Evolutionary conservation across 2,329 filamentous ascomycete genomes (phyloP).

Genomic region (Paraphoma chrysanthemicola): DNA sequence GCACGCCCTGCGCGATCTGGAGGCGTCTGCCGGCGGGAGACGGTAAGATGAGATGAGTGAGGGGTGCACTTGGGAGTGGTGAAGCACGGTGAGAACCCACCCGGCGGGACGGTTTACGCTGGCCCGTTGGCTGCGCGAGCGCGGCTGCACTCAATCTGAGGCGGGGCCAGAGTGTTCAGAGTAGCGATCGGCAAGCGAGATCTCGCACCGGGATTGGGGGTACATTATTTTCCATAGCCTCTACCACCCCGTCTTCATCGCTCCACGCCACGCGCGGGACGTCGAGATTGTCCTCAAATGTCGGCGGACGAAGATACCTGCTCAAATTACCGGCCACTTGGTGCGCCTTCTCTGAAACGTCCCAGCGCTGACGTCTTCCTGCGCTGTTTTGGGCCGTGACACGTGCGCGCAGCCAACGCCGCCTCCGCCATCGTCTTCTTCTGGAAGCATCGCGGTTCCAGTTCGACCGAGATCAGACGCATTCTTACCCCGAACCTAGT

Average conservation of each 20-base stretch:
- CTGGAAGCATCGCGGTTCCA: no score
- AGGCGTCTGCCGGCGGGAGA: neutral
- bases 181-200: slow-evolving; percentile 13
- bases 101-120: slow-evolving; percentile 2
- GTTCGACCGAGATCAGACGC: no score
- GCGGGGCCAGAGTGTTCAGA: slow-evolving; percentile 4
- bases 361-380: no score
- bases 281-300: neutral
- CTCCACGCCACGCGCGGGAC: no score
- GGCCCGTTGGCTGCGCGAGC: slow-evolving; percentile 4
- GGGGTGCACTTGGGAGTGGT: neutral
- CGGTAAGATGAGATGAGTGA: neutral
- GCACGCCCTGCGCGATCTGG: neutral
- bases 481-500: no score
- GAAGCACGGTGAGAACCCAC: slow-evolving; percentile 10
- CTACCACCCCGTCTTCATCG: neutral
- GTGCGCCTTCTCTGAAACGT: no score
- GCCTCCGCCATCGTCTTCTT: no score
- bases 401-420: no score
- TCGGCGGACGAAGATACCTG: no score
- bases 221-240: neutral
- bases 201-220: neutral
- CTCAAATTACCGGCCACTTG: no score
- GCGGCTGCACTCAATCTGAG: slow-evolving; percentile 19
- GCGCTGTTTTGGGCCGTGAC: no score